Evolutionary conservation across 1,284 basidiomycete genomes (phyloP), one percentile per base, ranked within the genome.

Genomic region (Neotropicomus parvogracilis): DNA sequence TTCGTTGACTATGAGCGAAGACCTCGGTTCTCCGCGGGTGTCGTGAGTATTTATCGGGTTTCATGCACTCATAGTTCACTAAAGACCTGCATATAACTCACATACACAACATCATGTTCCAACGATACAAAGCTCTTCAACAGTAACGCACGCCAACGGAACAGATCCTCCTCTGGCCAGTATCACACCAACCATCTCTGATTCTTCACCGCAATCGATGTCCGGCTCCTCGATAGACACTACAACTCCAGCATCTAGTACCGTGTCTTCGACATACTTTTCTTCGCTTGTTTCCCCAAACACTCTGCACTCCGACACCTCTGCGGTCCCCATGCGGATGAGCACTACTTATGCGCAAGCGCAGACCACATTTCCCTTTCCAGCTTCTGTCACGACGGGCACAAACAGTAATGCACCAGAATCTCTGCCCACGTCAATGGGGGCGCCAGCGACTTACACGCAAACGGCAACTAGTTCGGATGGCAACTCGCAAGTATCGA

Each of bases 341-440:
- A 38, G 38, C 28, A 45, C 42, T 8, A 31, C 29, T 7, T 21
- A 24, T 12, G 28, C 34, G 21, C 54, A 63, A 17, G 69, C 74
- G 5, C 69, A 70, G 35, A 71, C 74, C 7, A 79, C 77, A 9
- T 70, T 78, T 11, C 62, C 72, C 5, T 62, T 55, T 32, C 68
- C 73, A 10, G 59, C 75, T n/a, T 64, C 72, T 17, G 61, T 69
- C 31, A 24, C 13, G 31, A 28, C 29, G 19, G 33, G 13, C 14
- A 41, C 63, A 7, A 47, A 70, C 49, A 71, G 71, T 20, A 42
- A 34, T 28, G 63, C 65, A 2, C 70, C 72, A 2, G 76, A 77
- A 19, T 63, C 74, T 4, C 55, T 77, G 20, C 67, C 80, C 32
- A 79, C 78, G 3, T 64, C 75, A 21, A 46, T 72, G 41, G 73